Percentiles rank a stretch among this genome's conserved stretches.
These are phyloP conservation scores for Graphilbum ipis-grandicollis DNA, from an alignment of 2,329 filamentous ascomycete species.

Conservation along the genomic window DNA sequence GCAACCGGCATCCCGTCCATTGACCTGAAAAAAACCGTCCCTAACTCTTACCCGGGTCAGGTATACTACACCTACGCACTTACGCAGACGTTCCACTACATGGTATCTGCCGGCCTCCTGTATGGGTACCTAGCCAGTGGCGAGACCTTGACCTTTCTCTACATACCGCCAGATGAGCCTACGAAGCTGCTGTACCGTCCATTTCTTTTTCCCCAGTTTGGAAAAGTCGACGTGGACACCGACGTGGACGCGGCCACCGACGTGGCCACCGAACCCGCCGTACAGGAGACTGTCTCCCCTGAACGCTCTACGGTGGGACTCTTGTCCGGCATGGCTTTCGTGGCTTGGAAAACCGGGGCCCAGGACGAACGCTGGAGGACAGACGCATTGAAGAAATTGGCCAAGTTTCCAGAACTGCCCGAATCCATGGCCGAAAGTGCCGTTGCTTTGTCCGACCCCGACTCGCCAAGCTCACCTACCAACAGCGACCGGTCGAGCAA, in stretches of 20 bases:
- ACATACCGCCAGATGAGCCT: not conserved
- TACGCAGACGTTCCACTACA: not conserved
- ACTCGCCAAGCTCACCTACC: not conserved
- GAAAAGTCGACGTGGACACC: not conserved
- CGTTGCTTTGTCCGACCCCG: not conserved
- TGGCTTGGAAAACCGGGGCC: not conserved
- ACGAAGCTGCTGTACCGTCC: not conserved
- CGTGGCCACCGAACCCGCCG: not conserved
- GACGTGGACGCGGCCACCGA: not conserved
- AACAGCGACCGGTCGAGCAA: not conserved
- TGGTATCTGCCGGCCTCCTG: not conserved
- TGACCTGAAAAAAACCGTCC: not conserved
- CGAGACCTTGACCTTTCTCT: not conserved
- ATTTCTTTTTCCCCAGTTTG: not conserved
- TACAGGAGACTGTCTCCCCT: too few relatives aligned
- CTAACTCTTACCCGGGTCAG: not conserved
- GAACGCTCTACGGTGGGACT: not conserved
- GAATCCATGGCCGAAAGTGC: not conserved
- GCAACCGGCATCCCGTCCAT: too few relatives aligned
- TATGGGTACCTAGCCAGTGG: constrained; percentile 1
- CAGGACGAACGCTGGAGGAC: not conserved
- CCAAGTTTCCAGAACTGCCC: not conserved
- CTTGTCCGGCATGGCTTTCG: not conserved
- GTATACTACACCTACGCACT: not conserved
- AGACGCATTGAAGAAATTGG: not conserved